Percentiles rank a stretch among this genome's conserved stretches.
Conservation (phyloP, 1,284 basidiomycete species). For the Dichomitus squalens region DNA sequence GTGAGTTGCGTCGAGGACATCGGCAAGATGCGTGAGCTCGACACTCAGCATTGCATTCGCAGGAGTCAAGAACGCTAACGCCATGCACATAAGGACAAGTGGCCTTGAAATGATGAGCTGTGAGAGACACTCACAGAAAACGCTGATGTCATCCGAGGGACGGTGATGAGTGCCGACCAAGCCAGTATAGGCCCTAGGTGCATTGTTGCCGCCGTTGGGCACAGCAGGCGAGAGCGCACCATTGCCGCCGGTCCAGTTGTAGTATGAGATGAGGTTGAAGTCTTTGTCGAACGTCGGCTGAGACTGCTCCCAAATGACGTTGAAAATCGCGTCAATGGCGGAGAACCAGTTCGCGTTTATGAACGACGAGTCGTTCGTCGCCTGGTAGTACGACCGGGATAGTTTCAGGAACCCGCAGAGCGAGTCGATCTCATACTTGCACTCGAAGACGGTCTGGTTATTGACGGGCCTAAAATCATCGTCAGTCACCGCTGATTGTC, state of each 20-base stretch:
- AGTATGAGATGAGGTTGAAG: conserved; percentile 75
- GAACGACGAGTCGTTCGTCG: conserved; percentile 69
- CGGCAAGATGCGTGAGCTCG: conserved; percentile 62
- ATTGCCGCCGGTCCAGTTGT: conserved; percentile 75
- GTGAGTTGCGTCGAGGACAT: conserved; percentile 55
- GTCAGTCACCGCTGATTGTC: neutral
- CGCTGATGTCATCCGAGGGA: conserved; percentile 74
- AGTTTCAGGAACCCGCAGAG: conserved; percentile 77
- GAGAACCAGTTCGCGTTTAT: conserved; percentile 70
- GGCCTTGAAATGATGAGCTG: neutral
- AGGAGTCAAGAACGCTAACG: conserved; percentile 67
- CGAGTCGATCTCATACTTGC: conserved; percentile 83
- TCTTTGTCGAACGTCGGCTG: conserved; percentile 68
- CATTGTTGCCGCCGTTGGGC: conserved; percentile 65
- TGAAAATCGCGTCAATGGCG: conserved; percentile 74
- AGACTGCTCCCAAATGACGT: conserved; percentile 76
- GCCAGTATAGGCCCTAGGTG: conserved; percentile 64
- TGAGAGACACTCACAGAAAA: conserved; percentile 51
- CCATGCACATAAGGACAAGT: neutral
- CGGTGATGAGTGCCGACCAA: conserved; percentile 75
- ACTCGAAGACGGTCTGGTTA: conserved; percentile 73
- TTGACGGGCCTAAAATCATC: conserved; percentile 56
- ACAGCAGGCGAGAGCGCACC: conserved; percentile 67
- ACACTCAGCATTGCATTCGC: conserved; percentile 83
- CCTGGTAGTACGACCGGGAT: conserved; percentile 70